Base-by-base conservation (phyloP, 257 asterid genomes). In the Capsicum rhomboideum region DNA sequence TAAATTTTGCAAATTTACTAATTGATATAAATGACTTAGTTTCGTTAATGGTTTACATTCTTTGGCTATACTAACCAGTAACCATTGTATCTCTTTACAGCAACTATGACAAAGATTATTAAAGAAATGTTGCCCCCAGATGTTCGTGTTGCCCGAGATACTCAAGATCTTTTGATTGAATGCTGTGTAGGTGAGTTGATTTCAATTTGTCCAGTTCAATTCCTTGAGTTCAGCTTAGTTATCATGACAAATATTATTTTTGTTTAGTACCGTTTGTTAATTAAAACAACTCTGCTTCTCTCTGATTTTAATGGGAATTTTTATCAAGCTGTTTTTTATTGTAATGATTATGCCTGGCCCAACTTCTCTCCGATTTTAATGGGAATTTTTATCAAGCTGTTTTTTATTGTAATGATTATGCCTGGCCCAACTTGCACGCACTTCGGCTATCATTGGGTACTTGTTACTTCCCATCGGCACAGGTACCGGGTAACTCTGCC, bases 111-210 rank as follows among this genome's bases (percentile, higher is more conserved):
- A 66, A 90, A 90, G 68, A 90, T 90, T 49, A 90, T 90, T 46
- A 90, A 90, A 84, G 92, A 96, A 93, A 94, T 96, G 99, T 90
- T 96, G 72, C 99, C 99, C 44, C 97, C 98, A 52, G 99, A 96
- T 90, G 99, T 96, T 68, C 99, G 99, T 77, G 98, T 96, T 66
- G 99, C 99, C 28, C 89, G 99, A 90, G 99, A 96, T 88, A 87
- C 98, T 55, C 99, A 96, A 85, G 99, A 96, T 92, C 99, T 96
- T 87, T 77, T 96, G 88, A 96, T 96, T 61, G 98, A 96, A 88
- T 96, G 99, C 79, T 96, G 99, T 83, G 98, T 96, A 88, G 98
- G 98, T 94, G 81, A 80, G 90, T 84, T 66, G 80, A 77, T 77
- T 9, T 77, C 50, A 50, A 77, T 77, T 50, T 50, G 2, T 5